phyloP scores from a whole-genome alignment of 306 rosid genomes.

The Phaseolus lunatus region DNA sequence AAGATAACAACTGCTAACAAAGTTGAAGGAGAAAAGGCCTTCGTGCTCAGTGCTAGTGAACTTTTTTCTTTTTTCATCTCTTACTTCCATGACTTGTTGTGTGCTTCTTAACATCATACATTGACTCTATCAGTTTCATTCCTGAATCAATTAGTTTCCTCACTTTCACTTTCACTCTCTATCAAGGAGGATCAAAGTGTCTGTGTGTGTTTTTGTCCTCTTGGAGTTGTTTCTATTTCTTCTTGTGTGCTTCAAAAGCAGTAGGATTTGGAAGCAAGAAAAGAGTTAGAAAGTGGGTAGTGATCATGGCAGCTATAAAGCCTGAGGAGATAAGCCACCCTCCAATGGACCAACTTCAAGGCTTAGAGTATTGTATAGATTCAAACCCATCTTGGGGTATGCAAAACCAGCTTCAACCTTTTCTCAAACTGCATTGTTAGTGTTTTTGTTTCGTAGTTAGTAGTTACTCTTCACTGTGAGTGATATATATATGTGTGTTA shows the following conservation, averaged over 20 bases:
- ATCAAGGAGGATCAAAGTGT: conserved; percentile 13
- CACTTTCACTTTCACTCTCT: conserved; percentile 3
- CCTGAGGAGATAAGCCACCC: conserved; percentile 87
- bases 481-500: conserved; percentile 18
- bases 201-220: neutral
- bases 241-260: conserved; percentile 39
- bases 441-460: neutral
- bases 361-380: conserved; percentile 96
- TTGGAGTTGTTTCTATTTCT: conserved; percentile 32
- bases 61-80: conserved; percentile 12
- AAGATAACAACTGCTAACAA: conserved; percentile 18
- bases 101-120: conserved; percentile 37
- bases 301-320: conserved; percentile 79
- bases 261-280: conserved; percentile 42
- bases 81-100: conserved; percentile 35
- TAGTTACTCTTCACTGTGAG: neutral
- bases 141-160: conserved; percentile 24
- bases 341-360: conserved; percentile 98
- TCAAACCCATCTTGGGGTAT: conserved; percentile 99
- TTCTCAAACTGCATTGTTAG: conserved; percentile 24
- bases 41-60: neutral
- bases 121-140: conserved; percentile 22
- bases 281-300: conserved; percentile 44
- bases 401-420: conserved; percentile 36
- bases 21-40: conserved; percentile 15